These are phyloP conservation scores for Solanum clarkiae DNA, from an alignment of 257 asterid species.

Conservation along the genomic window DNA sequence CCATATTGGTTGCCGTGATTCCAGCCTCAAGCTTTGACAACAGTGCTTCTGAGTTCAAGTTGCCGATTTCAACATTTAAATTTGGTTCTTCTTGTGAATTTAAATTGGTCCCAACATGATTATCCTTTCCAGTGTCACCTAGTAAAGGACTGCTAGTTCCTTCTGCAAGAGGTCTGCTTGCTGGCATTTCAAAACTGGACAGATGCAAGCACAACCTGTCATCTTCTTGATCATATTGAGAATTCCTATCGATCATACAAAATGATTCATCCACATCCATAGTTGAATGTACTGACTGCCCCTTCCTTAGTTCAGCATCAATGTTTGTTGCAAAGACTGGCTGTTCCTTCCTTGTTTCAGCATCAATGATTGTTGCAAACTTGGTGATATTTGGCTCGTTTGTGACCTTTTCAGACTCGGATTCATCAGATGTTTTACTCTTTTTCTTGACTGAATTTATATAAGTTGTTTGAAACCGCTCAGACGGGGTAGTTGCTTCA, in stretches of 20 bases:
- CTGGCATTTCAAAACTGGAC: slow-evolving; percentile 38
- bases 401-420: background rate
- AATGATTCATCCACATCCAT: slow-evolving; percentile 12
- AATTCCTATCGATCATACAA: slow-evolving; percentile 16
- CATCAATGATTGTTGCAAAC: background rate
- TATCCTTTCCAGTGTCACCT: background rate
- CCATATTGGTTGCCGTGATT: background rate
- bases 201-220: slow-evolving; percentile 15
- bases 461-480: background rate
- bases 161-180: background rate
- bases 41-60: background rate
- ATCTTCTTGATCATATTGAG: slow-evolving; percentile 8
- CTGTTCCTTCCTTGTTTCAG: background rate
- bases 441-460: background rate
- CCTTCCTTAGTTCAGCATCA: background rate
- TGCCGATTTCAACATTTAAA: background rate
- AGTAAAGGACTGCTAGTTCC: background rate
- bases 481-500: background rate
- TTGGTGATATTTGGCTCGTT: background rate
- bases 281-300: background rate
- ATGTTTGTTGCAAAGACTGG: background rate
- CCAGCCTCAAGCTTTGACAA: background rate
- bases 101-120: background rate
- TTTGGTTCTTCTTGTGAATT: background rate
- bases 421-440: background rate